Evolutionary conservation across 1,284 basidiomycete species (phyloP).

Genomic region (Stygiomarasmius scandens): DNA sequence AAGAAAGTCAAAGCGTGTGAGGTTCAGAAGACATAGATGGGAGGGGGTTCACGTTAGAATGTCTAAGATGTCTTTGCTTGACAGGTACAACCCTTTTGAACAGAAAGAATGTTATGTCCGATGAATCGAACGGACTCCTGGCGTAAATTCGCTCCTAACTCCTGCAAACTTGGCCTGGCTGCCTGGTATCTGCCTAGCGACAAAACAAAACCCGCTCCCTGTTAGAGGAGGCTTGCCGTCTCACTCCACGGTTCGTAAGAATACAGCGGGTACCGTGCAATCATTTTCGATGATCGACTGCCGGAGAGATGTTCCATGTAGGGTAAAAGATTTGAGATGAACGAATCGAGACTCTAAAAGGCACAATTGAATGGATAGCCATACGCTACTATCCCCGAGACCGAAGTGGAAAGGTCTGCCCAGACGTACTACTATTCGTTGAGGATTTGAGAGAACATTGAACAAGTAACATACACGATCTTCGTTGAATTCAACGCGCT

Average conservation of each 20-base stretch:
- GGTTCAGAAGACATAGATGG: neutral
- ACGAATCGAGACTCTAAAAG: neutral
- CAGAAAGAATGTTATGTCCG: neutral
- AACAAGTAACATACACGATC: too few relatives aligned
- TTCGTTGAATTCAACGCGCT: too few relatives aligned
- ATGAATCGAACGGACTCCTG: neutral
- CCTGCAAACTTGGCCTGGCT: neutral
- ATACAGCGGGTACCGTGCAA: neutral
- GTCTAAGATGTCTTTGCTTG: constrained; percentile 7
- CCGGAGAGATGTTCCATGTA: neutral
- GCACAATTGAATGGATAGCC: too few relatives aligned
- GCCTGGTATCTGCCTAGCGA: neutral
- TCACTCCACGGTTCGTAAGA: neutral
- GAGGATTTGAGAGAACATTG: too few relatives aligned
- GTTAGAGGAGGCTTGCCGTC: neutral
- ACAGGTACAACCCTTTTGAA: constrained; percentile 5
- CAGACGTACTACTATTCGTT: too few relatives aligned
- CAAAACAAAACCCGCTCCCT: neutral
- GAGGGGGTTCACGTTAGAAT: constrained; percentile 3
- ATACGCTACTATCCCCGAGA: too few relatives aligned
- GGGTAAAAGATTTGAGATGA: neutral
- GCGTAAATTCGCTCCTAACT: constrained; percentile 13
- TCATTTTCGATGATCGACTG: neutral
- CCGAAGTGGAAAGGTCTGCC: too few relatives aligned
- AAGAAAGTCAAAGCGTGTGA: neutral